Evolutionary conservation across 176 grass and related monocot genomes (phyloP).

Genomic region (Oropetium thomaeum): DNA sequence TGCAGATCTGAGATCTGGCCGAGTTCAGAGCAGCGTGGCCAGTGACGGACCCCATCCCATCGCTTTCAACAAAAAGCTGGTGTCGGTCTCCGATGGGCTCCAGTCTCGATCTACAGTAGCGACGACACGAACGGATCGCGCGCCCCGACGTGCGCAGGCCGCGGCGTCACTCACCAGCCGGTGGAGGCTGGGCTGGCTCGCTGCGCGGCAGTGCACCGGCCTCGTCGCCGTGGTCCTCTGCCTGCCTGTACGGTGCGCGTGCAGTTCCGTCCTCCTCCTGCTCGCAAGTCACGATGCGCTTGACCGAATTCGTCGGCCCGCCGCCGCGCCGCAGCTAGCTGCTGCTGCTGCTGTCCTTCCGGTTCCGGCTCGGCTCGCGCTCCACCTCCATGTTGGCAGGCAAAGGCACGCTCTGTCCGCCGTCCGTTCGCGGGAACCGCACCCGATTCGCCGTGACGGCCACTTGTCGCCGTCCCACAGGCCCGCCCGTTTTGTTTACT

Average conservation of each 20-base stretch:
- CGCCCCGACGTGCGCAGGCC: neutral
- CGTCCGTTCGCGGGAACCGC: constrained; percentile 12
- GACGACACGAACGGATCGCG: neutral
- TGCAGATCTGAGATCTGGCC: constrained; percentile 39
- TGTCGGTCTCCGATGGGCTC: neutral
- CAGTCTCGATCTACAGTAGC: neutral
- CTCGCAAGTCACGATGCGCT: neutral
- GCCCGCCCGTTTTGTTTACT: neutral
- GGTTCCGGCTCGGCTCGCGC: neutral
- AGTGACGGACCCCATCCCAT: constrained; percentile 7
- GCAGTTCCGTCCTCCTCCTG: neutral
- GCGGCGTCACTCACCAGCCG: neutral
- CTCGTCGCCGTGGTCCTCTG: neutral
- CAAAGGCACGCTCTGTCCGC: too few relatives aligned
- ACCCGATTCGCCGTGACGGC: neutral
- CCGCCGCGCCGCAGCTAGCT: neutral
- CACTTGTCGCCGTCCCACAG: constrained; percentile 41
- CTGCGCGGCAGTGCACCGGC: neutral
- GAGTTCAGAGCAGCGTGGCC: neutral
- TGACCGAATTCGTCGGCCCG: neutral
- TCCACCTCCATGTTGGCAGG: too few relatives aligned
- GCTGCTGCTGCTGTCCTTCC: neutral
- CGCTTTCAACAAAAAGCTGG: constrained; percentile 42
- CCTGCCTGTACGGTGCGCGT: neutral
- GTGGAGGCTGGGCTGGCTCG: neutral